Conservation (phyloP, 768 basidiomycete species). For the Exidia glandulosa region DNA sequence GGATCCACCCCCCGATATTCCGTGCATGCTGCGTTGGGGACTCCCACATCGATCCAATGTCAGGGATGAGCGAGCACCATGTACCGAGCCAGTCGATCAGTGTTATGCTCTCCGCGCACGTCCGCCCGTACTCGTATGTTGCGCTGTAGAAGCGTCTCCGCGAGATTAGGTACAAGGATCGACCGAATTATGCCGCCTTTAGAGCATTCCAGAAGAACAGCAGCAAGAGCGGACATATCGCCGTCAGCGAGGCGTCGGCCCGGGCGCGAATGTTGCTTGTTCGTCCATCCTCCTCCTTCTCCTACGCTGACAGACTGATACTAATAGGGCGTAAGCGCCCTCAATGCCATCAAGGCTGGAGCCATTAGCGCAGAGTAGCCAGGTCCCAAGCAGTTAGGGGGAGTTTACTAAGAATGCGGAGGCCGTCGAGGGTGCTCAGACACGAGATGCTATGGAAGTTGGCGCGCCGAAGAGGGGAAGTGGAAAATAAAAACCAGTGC, state of each 20-base stretch:
- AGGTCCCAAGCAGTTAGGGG: conserved; percentile 18
- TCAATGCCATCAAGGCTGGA: conserved; percentile 23
- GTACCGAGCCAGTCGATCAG: conserved; percentile 11
- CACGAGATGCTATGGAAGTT: neutral
- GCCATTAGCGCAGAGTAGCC: conserved; percentile 21
- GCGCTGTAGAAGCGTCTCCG: conserved; percentile 19
- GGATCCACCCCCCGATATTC: too few species aligned
- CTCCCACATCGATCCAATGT: too few species aligned
- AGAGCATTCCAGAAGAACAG: conserved; percentile 22
- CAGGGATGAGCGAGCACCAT: too few species aligned
- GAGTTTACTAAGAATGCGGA: conserved; percentile 14
- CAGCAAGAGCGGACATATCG: conserved; percentile 20
- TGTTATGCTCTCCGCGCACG: conserved; percentile 20
- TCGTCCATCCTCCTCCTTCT: too few species aligned
- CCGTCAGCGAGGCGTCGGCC: conserved; percentile 19
- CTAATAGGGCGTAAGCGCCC: conserved; percentile 23
- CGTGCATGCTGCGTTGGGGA: too few species aligned
- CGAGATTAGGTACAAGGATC: conserved; percentile 7
- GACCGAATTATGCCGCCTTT: conserved; percentile 16
- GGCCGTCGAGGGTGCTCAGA: conserved; percentile 1
- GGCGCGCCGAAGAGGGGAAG: conserved; percentile 2
- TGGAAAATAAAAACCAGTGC: neutral
- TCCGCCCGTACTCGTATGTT: conserved; percentile 19
- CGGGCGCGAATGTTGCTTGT: neutral
- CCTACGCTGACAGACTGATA: too few species aligned